Percentiles rank a stretch among this genome's conserved stretches.
phyloP scores from a whole-genome alignment of 139 green algal species.

The Chlamydomonas sp. region DNA sequence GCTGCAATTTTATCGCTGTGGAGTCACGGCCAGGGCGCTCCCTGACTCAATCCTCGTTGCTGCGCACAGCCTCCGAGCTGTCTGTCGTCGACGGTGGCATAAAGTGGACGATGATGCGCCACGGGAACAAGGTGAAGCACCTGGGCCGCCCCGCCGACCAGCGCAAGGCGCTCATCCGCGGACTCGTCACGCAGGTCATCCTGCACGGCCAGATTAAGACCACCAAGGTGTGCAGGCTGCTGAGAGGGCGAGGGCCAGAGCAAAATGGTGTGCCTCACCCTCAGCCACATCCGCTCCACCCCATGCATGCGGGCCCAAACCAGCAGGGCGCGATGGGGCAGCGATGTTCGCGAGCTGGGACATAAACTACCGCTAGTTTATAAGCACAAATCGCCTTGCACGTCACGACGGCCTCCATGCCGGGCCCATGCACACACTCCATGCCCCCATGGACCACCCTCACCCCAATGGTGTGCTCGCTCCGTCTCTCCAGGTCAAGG shows the following conservation, averaged over 20 bases:
- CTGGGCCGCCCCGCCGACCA: constrained; percentile 90
- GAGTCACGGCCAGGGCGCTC: neutral
- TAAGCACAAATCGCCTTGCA: too few relatives aligned
- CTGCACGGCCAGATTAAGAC: constrained; percentile 89
- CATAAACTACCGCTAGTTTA: too few relatives aligned
- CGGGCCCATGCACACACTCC: too few relatives aligned
- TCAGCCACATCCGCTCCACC: too few relatives aligned
- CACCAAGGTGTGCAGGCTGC: constrained; percentile 83
- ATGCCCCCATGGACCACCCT: too few relatives aligned
- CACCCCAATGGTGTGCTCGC: too few relatives aligned
- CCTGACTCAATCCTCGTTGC: neutral
- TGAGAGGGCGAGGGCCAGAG: too few relatives aligned
- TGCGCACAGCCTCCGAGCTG: constrained; percentile 17
- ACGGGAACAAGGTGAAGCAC: constrained; percentile 70
- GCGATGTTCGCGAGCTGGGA: too few relatives aligned
- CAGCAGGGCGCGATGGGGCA: too few relatives aligned
- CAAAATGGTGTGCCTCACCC: too few relatives aligned
- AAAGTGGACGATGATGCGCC: constrained; percentile 80
- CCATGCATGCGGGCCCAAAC: too few relatives aligned
- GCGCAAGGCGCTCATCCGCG: constrained; percentile 89
- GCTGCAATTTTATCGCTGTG: neutral
- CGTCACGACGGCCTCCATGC: too few relatives aligned
- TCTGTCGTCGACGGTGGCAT: constrained; percentile 29
- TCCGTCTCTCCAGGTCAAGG: constrained; percentile 70
- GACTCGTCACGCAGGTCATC: constrained; percentile 88